Base-by-base conservation (phyloP, 1,139 yeast species). In the Yamadazyma friedrichii region DNA sequence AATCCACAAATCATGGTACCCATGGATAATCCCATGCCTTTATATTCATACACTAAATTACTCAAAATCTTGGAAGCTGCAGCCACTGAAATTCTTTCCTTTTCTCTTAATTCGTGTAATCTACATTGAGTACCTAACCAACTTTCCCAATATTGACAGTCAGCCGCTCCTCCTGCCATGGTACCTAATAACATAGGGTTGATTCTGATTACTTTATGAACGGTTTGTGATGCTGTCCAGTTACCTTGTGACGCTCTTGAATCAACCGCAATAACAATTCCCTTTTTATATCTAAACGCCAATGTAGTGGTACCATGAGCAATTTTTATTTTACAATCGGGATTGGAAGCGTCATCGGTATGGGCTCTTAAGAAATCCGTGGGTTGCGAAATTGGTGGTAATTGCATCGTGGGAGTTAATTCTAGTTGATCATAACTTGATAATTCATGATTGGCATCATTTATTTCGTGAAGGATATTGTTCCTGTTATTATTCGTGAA, bases 91-190 rank as follows among this genome's bases (percentile, higher is more conserved):
- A 93, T 93, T 55, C 98, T 78, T 64, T 89, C 94, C 67, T 91
- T 91, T 64, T 91, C 94, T 59, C 96, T 80, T 57, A 93, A 76
- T 64, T 93, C 98, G 63, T 91, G 96, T 55, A 93, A 71, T 58
- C 99, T 78, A 70, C 98, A 93, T 67, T 93, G 98, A 15, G 96
- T 75, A 51, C 98, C 98, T 49, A 93, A 76, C 98, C 98, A 93
- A 24, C 97, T 88, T 69, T 93, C 98, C 99, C 99, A 93, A 66
- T 76, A 94, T 65, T 94, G 98, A 75, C 99, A 93, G 68, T 93
- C 99, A 22, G 98, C 98, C 39, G 99, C 99, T 72, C 98, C 98
- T 67, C 99, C 99, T 29, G 99, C 99, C 97, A 93, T 84, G 26
- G 99, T 93, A 51, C 99, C 99, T 55, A 93, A 76, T 52, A 93